A percentile compares a stretch with the other conserved stretches of the same genome.
Evolutionary conservation across 2,329 filamentous ascomycete species (phyloP).

Genomic region (Fusarium buharicum): DNA sequence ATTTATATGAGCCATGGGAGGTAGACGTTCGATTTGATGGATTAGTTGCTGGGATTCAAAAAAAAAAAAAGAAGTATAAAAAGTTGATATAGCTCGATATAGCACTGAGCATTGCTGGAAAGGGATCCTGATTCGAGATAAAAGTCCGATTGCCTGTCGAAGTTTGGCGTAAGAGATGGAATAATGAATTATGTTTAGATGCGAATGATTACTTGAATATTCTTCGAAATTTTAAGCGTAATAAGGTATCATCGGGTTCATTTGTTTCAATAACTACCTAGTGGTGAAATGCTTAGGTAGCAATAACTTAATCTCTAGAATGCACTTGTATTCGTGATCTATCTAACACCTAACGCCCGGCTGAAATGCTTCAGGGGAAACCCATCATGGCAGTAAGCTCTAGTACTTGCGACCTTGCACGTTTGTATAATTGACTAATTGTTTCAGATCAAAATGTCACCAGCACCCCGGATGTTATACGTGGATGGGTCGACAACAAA

Average conservation of each 20-base stretch:
- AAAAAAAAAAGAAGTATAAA: neutral
- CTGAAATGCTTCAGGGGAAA: conserved; percentile 35
- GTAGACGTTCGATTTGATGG: conserved; percentile 1
- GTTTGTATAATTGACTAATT: neutral
- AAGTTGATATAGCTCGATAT: neutral
- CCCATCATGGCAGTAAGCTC: conserved; percentile 1
- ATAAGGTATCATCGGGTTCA: too few species aligned
- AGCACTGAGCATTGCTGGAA: neutral
- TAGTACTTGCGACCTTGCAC: neutral
- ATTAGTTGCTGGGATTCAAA: neutral
- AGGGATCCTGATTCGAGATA: neutral
- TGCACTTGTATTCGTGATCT: conserved; percentile 26
- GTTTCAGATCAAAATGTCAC: conserved; percentile 48
- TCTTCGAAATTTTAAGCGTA: too few species aligned
- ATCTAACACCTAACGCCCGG: conserved; percentile 45
- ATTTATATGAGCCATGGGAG: neutral
- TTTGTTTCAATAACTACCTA: too few species aligned
- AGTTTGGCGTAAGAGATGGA: too few species aligned
- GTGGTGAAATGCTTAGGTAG: neutral
- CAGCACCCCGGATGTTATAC: conserved; percentile 44
- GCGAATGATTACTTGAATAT: too few species aligned
- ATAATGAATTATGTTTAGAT: too few species aligned
- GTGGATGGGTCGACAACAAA: conserved; percentile 38
- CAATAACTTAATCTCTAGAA: conserved; percentile 12
- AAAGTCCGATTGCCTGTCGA: neutral